A percentile compares a stretch with the other conserved stretches of the same genome.
Conservation (phyloP, 805 yeast species). For the Wickerhamomyces ciferrii region DNA sequence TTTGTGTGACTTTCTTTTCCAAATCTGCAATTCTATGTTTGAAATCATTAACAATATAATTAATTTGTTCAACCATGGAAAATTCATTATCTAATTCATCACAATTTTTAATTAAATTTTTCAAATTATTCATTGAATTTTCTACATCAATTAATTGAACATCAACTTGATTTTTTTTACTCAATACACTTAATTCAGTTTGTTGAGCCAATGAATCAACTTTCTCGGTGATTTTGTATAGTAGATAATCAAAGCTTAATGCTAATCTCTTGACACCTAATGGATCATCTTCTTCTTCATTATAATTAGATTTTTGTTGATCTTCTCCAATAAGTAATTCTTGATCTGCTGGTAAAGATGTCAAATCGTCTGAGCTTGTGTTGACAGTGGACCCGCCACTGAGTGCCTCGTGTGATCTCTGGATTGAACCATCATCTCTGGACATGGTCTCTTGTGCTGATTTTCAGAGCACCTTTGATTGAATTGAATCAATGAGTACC, state of each 20-base stretch:
- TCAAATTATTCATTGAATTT: slow-evolving; percentile 33
- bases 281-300: slow-evolving; percentile 47
- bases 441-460: neutral
- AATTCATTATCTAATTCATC: slow-evolving; percentile 46
- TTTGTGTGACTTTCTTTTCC: slow-evolving; percentile 18
- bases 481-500: no score
- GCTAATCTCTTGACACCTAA: slow-evolving; percentile 55
- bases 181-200: slow-evolving; percentile 23
- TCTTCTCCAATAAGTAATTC: no score
- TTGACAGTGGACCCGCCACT: neutral
- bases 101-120: slow-evolving; percentile 37
- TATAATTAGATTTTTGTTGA: slow-evolving; percentile 3
- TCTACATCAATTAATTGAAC: slow-evolving; percentile 27
- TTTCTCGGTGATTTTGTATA: slow-evolving; percentile 56
- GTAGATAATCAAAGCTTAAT: slow-evolving; percentile 56
- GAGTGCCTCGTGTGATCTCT: neutral
- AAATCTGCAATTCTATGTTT: slow-evolving; percentile 28
- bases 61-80: slow-evolving; percentile 43
- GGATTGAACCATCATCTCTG: neutral
- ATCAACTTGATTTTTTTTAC: slow-evolving; percentile 18
- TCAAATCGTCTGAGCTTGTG: neutral
- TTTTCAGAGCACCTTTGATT: no score
- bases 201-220: slow-evolving; percentile 42
- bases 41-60: slow-evolving; percentile 34
- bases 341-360: slow-evolving; percentile 4